Evolutionary conservation across 179 eudicot species (phyloP).

Genomic region (Corrigiola litoralis): DNA sequence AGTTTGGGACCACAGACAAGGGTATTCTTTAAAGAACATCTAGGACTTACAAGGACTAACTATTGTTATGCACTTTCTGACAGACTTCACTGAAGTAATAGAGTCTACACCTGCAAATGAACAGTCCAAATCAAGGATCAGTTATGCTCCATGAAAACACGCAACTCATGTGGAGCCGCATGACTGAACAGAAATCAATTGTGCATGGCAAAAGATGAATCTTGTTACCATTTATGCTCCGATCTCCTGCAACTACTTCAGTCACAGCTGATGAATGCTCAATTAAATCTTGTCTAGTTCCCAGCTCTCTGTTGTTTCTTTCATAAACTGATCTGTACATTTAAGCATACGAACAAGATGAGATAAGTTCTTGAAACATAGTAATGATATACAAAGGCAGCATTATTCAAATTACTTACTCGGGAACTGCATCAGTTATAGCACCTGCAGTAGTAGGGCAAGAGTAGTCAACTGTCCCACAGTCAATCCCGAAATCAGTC

Average conservation of each 20-base stretch:
- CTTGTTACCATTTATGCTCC: conserved; percentile 36
- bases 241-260: conserved; percentile 43
- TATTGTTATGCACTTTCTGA: conserved; percentile 54
- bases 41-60: conserved; percentile 62
- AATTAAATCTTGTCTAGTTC: conserved; percentile 35
- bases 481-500: conserved; percentile 58
- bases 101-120: conserved; percentile 44
- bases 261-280: conserved; percentile 39
- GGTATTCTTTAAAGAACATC: background rate
- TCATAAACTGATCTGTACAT: conserved; percentile 35
- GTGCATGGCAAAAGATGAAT: background rate
- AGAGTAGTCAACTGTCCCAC: conserved; percentile 32
- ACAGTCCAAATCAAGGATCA: background rate
- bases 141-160: background rate
- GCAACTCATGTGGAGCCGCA: background rate
- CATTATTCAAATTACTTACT: conserved; percentile 32
- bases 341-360: background rate
- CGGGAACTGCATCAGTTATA: conserved; percentile 38
- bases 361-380: background rate
- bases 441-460: conserved; percentile 33
- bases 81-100: conserved; percentile 52
- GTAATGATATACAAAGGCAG: background rate
- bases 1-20: background rate
- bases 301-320: conserved; percentile 23
- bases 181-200: background rate